These are phyloP conservation scores for Aspergillus terreus DNA, from an alignment of 2,329 filamentous ascomycete genomes.

Conservation along the genomic window DNA sequence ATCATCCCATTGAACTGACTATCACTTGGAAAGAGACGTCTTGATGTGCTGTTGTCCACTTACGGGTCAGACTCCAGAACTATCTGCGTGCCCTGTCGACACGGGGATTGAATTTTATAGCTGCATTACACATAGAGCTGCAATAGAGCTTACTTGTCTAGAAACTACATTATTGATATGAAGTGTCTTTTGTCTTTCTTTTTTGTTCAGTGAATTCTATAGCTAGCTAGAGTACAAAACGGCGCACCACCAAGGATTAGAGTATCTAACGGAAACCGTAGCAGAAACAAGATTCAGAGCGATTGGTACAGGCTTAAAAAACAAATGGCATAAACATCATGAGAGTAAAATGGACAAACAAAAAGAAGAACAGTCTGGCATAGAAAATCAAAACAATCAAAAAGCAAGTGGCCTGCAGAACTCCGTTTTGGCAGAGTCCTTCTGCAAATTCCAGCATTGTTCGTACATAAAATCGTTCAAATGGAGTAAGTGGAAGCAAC, in stretches of 20 bases:
- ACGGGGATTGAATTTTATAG: too few relatives aligned
- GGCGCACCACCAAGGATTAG: conserved; percentile 6
- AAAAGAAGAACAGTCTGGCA: conserved; percentile 8
- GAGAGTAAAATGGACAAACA: background rate
- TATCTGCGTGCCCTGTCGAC: too few relatives aligned
- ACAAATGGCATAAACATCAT: conserved; percentile 13
- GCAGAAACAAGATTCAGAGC: conserved; percentile 1
- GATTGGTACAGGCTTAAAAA: conserved; percentile 12
- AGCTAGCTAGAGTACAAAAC: conserved; percentile 11
- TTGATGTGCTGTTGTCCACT: too few relatives aligned
- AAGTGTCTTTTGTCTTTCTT: too few relatives aligned
- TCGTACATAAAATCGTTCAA: conserved; percentile 13
- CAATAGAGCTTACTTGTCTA: background rate
- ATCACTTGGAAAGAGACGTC: conserved; percentile 27
- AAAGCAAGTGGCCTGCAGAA: conserved; percentile 21
- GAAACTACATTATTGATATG: too few relatives aligned
- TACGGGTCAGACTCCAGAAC: too few relatives aligned
- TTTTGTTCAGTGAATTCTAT: conserved; percentile 9
- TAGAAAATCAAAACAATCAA: conserved; percentile 12
- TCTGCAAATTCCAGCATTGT: conserved; percentile 12
- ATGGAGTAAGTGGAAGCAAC: conserved; percentile 2
- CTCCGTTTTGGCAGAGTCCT: conserved; percentile 10
- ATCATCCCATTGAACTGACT: conserved; percentile 31
- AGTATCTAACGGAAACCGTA: conserved; percentile 5
- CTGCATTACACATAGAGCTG: too few relatives aligned